These are phyloP conservation scores for Pythium scleroteichum DNA, from an alignment of 352 stramenopile genomes.

Conservation along the genomic window DNA sequence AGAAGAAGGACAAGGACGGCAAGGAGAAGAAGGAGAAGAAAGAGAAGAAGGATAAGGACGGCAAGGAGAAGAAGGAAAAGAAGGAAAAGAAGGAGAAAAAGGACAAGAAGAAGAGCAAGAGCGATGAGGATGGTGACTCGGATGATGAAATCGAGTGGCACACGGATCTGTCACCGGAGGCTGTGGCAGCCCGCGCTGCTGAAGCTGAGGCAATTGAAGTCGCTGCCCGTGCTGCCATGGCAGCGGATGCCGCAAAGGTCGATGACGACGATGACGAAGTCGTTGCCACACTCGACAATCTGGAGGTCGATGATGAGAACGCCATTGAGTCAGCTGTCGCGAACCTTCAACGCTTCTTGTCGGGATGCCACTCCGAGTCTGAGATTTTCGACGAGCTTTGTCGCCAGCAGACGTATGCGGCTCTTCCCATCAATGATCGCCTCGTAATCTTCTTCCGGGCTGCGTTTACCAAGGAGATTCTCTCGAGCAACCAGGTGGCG, in stretches of 20 bases:
- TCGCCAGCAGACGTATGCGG: constrained; percentile 92
- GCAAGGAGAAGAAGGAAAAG: constrained; percentile 81
- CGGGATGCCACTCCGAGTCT: constrained; percentile 41
- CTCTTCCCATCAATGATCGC: constrained; percentile 92
- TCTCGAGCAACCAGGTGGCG: constrained; percentile 90
- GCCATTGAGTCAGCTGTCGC: constrained; percentile 72
- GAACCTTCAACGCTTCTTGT: constrained; percentile 68
- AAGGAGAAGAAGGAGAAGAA: constrained; percentile 67
- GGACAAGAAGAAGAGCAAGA: constrained; percentile 84
- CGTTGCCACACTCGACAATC: constrained; percentile 75
- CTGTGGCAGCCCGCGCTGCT: constrained; percentile 74
- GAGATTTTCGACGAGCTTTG: constrained; percentile 90
- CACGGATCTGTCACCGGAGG: constrained; percentile 82
- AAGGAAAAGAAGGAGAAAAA: constrained; percentile 84
- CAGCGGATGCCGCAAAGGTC: constrained; percentile 34
- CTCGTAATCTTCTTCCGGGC: constrained; percentile 94
- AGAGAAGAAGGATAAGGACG: constrained; percentile 50
- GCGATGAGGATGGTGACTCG: constrained; percentile 40
- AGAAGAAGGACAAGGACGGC: constrained; percentile 57
- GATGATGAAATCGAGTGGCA: constrained; percentile 85
- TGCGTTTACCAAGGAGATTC: constrained; percentile 86
- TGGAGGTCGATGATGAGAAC: constrained; percentile 83
- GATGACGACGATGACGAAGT: constrained; percentile 49
- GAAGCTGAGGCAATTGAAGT: constrained; percentile 84
- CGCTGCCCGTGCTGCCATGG: constrained; percentile 71